Evolutionary conservation across 352 stramenopile species (phyloP), one percentile per base, ranked within the genome.

Genomic region (Phytophthora pluvialis): DNA sequence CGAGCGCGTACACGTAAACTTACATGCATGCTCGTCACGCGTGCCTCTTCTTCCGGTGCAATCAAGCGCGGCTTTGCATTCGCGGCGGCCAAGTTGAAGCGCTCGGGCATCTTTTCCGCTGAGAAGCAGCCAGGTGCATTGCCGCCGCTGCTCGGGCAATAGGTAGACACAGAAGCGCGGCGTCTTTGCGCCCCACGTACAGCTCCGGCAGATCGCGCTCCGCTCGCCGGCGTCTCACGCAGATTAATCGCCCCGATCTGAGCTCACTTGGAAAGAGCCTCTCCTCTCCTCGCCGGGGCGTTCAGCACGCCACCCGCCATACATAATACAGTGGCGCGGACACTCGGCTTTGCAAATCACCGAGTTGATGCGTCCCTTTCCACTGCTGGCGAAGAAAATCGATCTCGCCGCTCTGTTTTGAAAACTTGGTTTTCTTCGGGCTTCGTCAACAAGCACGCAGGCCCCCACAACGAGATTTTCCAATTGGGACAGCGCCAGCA

Each of bases 331-430:
- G 21, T 21, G 21, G 16, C 16, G 51, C 49, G 21, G 50, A 45
- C 33, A 28, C 16, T 11, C 43, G 42, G 29, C 43, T 60, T 49
- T 69, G 62, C 64, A 72, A 72, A 72, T 68, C 64, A 26, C 43
- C 49, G 49, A 72, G 28, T 72, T 72, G 64, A 67, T 68, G 55
- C 57, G 40, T 46, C 52, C 53, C 49, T 68, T 60, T 57, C 55
- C 45, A 64, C 21, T 21, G 26, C 13, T 12, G 25, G 18, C 16
- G 28, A 61, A 13, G 61, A 53, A 58, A 51, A 31, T 51, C 21
- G 26, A 18, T 6, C 45, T 52, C 21, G 21, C 21, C 21, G 21
- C 21, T 21, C 21, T 21, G 21, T 2, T 21, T 21, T 21, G 21
- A 31, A 35, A 45, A 21, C 32, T 12, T 16, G 15, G 21, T 21